A percentile compares a stretch with the other conserved stretches of the same genome.
Evolutionary conservation across 192 early-diverging fungal genomes (phyloP).

Genomic region (Backusella tuberculispora): DNA sequence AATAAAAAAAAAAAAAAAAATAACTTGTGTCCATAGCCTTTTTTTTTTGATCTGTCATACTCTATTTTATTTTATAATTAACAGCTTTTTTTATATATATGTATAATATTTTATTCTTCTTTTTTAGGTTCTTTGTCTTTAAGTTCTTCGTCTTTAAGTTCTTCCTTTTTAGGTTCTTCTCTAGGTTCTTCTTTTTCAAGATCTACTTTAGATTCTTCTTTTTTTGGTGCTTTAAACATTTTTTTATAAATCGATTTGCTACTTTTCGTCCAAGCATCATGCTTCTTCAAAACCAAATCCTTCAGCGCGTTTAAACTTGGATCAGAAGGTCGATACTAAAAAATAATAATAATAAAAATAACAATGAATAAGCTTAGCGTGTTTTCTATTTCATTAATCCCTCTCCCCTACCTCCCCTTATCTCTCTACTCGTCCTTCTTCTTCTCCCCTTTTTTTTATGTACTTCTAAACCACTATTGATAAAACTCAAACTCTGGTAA

Average conservation of each 20-base stretch:
- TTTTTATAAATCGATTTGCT: constrained; percentile 22
- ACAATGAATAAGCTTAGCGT: background rate
- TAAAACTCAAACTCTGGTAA: constrained; percentile 37
- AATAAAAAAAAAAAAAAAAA: background rate
- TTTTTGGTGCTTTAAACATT: background rate
- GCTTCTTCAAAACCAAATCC: background rate
- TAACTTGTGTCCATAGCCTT: no score
- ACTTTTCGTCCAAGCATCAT: background rate
- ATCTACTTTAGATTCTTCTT: background rate
- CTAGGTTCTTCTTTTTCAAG: background rate
- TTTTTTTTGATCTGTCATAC: no score
- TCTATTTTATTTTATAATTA: no score
- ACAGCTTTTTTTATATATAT: no score
- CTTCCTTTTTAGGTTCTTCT: no score
- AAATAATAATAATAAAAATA: background rate
- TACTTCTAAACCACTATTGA: constrained; percentile 37
- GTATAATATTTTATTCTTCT: no score
- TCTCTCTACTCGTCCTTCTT: no score
- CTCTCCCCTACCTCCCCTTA: no score
- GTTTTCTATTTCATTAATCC: background rate
- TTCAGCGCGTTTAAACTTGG: constrained; percentile 1
- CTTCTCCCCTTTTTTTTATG: background rate
- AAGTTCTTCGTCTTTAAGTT: no score
- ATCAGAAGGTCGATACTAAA: constrained; percentile 2
- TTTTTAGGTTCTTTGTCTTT: no score